These are phyloP conservation scores for Jasminum sambac DNA, from an alignment of 257 asterid genomes.

Conservation along the genomic window DNA sequence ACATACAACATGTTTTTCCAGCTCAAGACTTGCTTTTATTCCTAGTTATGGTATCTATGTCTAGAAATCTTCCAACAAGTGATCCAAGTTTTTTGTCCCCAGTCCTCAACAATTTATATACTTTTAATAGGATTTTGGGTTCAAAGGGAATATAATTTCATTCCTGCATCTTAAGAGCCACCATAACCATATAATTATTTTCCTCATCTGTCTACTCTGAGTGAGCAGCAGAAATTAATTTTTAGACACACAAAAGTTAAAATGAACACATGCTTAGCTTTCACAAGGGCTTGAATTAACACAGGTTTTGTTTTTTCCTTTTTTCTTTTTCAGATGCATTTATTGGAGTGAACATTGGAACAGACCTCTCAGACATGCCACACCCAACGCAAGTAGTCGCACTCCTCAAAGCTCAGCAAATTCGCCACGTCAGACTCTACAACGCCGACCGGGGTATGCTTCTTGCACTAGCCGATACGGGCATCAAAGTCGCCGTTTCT, in stretches of 20 bases:
- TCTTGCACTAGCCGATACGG: constrained; percentile 77
- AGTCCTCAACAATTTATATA: neutral
- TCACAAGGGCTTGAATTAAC: neutral
- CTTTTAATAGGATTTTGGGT: neutral
- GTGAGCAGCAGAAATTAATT: neutral
- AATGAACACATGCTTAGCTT: too few species aligned
- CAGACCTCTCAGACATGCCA: constrained; percentile 78
- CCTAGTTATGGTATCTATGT: neutral
- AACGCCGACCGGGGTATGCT: constrained; percentile 81
- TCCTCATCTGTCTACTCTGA: too few species aligned
- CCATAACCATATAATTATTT: too few species aligned
- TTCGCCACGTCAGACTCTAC: constrained; percentile 61
- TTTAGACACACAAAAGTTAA: too few species aligned
- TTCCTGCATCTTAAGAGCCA: too few species aligned
- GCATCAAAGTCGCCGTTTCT: constrained; percentile 64
- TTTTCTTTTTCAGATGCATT: constrained; percentile 50
- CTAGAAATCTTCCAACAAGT: neutral
- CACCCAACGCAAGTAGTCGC: constrained; percentile 87
- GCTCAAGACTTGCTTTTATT: neutral
- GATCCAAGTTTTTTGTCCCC: neutral
- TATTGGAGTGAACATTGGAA: constrained; percentile 79
- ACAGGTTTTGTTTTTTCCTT: neutral
- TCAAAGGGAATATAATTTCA: neutral
- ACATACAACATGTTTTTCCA: neutral
- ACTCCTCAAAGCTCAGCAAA: constrained; percentile 74